A percentile compares a stretch with the other conserved stretches of the same genome.
Evolutionary conservation across 2,329 filamentous ascomycete genomes (phyloP).

Genomic region (Talaromyces verruculosus): DNA sequence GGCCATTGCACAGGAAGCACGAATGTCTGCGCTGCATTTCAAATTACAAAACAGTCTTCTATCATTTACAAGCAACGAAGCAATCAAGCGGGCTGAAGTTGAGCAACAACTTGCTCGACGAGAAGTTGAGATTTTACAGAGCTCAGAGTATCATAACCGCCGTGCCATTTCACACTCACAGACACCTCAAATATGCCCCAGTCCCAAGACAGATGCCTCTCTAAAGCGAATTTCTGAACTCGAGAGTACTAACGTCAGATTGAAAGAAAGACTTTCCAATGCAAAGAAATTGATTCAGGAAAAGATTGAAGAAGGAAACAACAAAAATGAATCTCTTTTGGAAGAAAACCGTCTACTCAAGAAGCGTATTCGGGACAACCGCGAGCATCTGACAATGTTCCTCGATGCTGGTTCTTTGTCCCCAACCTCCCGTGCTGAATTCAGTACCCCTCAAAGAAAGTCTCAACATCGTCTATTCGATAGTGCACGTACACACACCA

Average conservation of each 20-base stretch:
- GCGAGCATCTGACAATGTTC: constrained; percentile 79
- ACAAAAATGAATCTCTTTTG: constrained; percentile 65
- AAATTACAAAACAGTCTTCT: constrained; percentile 87
- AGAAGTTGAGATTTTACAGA: constrained; percentile 80
- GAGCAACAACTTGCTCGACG: constrained; percentile 89
- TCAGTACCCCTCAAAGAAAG: constrained; percentile 46
- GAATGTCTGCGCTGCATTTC: constrained; percentile 84
- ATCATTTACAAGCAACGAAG: constrained; percentile 78
- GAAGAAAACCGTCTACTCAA: constrained; percentile 78
- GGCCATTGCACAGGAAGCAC: constrained; percentile 60
- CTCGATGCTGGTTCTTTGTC: constrained; percentile 70
- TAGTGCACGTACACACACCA: constrained; percentile 41
- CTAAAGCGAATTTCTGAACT: constrained; percentile 63
- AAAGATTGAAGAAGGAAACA: constrained; percentile 74
- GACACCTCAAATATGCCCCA: constrained; percentile 41
- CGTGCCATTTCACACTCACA: constrained; percentile 52
- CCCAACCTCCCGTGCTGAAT: constrained; percentile 58
- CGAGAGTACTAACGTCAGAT: constrained; percentile 63
- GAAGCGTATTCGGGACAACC: constrained; percentile 82
- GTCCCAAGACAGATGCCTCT: constrained; percentile 59
- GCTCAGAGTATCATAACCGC: constrained; percentile 68
- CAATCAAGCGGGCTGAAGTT: constrained; percentile 81
- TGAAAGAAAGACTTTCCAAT: constrained; percentile 65
- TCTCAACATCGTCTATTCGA: constrained; percentile 43
- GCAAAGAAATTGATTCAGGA: constrained; percentile 80